Conservation (phyloP, 192 early-diverging fungal genomes). For the Tieghemiomyces parasiticus region DNA sequence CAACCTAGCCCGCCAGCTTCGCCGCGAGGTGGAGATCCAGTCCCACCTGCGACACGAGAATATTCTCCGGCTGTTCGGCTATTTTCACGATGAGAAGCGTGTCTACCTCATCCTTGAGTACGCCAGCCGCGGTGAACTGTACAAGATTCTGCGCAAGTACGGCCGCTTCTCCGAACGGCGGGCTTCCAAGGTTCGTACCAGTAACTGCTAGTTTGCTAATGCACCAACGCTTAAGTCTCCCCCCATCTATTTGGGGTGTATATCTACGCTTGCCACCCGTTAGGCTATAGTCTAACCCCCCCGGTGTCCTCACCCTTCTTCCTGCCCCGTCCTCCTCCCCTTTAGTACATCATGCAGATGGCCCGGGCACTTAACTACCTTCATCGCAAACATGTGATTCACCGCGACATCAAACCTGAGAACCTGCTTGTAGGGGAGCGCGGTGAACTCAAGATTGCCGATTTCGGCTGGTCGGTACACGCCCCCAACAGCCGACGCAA, state of each 20-base stretch:
- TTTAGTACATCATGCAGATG: constrained; percentile 79
- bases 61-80: constrained; percentile 88
- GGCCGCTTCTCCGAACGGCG: constrained; percentile 54
- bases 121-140: constrained; percentile 88
- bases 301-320: too few species aligned
- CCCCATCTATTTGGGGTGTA: too few species aligned
- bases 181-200: constrained; percentile 27
- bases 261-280: too few species aligned
- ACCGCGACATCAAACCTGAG: constrained; percentile 94
- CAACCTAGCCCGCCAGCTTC: constrained; percentile 78
- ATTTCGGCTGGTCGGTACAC: constrained; percentile 97
- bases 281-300: too few species aligned
- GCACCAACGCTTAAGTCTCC: too few species aligned
- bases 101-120: constrained; percentile 92
- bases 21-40: constrained; percentile 93
- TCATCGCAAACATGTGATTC: constrained; percentile 83
- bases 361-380: constrained; percentile 71
- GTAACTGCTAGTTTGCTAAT: too few species aligned
- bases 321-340: background rate
- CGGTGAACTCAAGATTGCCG: constrained; percentile 87
- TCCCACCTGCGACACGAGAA: constrained; percentile 80
- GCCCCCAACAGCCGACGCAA: constrained; percentile 59
- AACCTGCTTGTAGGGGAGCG: constrained; percentile 76
- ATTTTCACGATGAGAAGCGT: constrained; percentile 87
- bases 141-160: constrained; percentile 59